These are phyloP conservation scores for Ceratobasidium sp. DNA, from an alignment of 1,284 basidiomycete genomes.

Conservation along the genomic window DNA sequence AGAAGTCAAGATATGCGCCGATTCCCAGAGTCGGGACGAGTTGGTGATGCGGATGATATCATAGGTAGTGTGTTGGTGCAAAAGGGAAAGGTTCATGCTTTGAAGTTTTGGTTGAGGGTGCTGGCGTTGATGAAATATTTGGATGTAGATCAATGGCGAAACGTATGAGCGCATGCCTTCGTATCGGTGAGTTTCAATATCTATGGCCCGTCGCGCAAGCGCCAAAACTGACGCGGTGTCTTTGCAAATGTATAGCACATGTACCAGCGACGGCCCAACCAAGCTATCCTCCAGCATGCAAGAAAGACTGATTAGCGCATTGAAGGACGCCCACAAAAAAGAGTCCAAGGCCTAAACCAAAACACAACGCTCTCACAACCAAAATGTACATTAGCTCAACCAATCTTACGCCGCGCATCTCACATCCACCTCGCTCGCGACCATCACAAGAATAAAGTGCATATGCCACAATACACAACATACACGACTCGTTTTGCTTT, in stretches of 20 bases:
- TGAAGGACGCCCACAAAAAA: conserved; percentile 54
- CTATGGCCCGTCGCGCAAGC: background rate
- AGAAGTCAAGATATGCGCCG: conserved; percentile 72
- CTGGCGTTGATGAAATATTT: background rate
- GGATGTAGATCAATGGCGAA: conserved; percentile 68
- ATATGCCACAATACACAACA: conserved; percentile 44
- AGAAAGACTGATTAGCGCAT: conserved; percentile 60
- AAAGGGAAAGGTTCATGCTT: conserved; percentile 68
- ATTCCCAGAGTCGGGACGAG: conserved; percentile 69
- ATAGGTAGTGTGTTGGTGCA: conserved; percentile 78
- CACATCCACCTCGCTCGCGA: background rate
- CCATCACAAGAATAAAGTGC: conserved; percentile 28
- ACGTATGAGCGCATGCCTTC: conserved; percentile 85
- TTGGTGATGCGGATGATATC: conserved; percentile 85
- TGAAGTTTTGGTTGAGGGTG: background rate
- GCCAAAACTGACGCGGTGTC: background rate
- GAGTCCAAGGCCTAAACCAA: conserved; percentile 47
- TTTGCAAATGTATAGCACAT: conserved; percentile 57
- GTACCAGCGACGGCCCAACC: conserved; percentile 74
- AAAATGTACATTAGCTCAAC: conserved; percentile 15
- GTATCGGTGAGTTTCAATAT: conserved; percentile 63
- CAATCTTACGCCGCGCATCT: background rate
- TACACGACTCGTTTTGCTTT: conserved; percentile 45
- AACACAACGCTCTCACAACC: background rate
- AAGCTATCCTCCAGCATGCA: conserved; percentile 74